Evolutionary conservation across 2,329 filamentous ascomycete species (phyloP).

Genomic region (Harringtonia aguacate): DNA sequence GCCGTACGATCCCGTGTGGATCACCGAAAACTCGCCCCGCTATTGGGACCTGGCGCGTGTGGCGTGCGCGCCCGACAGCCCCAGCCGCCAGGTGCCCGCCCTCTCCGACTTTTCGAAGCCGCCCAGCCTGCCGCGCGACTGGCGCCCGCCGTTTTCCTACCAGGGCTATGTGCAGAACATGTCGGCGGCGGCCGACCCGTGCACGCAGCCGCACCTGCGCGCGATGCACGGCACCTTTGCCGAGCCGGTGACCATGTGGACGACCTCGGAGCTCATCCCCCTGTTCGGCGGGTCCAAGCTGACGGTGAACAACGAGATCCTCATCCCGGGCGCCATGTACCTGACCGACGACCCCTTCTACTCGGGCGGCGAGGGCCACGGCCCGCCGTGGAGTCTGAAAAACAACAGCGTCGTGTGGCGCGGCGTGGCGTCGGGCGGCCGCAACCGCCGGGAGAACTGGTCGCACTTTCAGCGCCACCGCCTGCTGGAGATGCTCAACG

Average conservation of each 20-base stretch:
- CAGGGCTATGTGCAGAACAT: slow-evolving; percentile 44
- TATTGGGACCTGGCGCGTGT: slow-evolving; percentile 51
- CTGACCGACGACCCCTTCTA: slow-evolving; percentile 47
- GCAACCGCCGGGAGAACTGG: slow-evolving; percentile 46
- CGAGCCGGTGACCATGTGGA: slow-evolving; percentile 36
- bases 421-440: slow-evolving; percentile 52
- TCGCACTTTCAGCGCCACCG: slow-evolving; percentile 61
- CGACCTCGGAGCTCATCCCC: slow-evolving; percentile 40
- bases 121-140: slow-evolving; percentile 11
- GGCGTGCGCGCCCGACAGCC: slow-evolving; percentile 45
- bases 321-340: slow-evolving; percentile 54
- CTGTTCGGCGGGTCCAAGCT: slow-evolving; percentile 51
- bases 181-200: slow-evolving; percentile 42
- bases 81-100: slow-evolving; percentile 27
- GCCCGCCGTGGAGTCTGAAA: slow-evolving; percentile 49
- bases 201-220: slow-evolving; percentile 37
- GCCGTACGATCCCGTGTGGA: slow-evolving; percentile 37
- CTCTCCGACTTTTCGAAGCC: slow-evolving; percentile 23
- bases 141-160: slow-evolving; percentile 18
- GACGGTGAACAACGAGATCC: slow-evolving; percentile 48
- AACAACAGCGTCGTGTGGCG: slow-evolving; percentile 49
- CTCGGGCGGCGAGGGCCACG: slow-evolving; percentile 42
- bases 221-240: slow-evolving; percentile 42
- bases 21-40: slow-evolving; percentile 26
- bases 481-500: slow-evolving; percentile 58